A percentile compares a stretch with the other conserved stretches of the same genome.
Conservation (phyloP, 1,139 yeast genomes). For the Saccharomyces hybrid region DNA sequence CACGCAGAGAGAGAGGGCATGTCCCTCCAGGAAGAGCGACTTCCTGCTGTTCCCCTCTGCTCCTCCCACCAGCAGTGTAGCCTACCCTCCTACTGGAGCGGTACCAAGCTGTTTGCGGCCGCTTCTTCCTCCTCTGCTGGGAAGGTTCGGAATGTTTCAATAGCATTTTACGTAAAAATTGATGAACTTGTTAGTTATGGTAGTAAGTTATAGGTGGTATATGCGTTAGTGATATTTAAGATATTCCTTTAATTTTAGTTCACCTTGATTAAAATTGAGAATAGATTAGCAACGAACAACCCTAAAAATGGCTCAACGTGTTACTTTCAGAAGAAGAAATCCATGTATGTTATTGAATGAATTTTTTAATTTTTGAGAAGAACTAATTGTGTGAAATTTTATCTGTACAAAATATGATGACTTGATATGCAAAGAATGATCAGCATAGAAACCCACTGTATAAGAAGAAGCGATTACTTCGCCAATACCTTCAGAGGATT, state of each 20-base stretch:
- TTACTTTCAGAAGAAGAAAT: constrained; percentile 74
- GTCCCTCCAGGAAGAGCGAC: not conserved
- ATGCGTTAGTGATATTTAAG: not conserved
- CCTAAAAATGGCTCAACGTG: constrained; percentile 65
- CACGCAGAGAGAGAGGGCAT: not conserved
- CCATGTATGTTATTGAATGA: constrained; percentile 49
- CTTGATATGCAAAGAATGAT: not conserved
- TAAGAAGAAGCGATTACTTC: too few species aligned
- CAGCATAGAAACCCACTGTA: not conserved
- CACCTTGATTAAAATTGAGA: not conserved
- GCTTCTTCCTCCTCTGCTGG: not conserved
- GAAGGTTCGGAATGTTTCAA: not conserved
- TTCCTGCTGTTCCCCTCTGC: not conserved
- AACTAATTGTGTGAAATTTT: not conserved
- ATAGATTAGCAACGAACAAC: constrained; percentile 21
- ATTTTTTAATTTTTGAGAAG: not conserved
- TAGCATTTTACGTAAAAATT: not conserved
- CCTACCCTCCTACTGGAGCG: not conserved
- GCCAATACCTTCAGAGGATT: too few species aligned
- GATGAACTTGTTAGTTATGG: not conserved
- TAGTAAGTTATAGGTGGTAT: not conserved
- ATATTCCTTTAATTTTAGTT: not conserved
- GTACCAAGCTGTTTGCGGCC: not conserved
- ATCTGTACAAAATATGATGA: not conserved
- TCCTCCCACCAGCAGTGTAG: not conserved